A percentile compares a stretch with the other conserved stretches of the same genome.
These are phyloP conservation scores for Elsinoe fawcettii DNA, from an alignment of 2,329 filamentous ascomycete species.

Conservation along the genomic window DNA sequence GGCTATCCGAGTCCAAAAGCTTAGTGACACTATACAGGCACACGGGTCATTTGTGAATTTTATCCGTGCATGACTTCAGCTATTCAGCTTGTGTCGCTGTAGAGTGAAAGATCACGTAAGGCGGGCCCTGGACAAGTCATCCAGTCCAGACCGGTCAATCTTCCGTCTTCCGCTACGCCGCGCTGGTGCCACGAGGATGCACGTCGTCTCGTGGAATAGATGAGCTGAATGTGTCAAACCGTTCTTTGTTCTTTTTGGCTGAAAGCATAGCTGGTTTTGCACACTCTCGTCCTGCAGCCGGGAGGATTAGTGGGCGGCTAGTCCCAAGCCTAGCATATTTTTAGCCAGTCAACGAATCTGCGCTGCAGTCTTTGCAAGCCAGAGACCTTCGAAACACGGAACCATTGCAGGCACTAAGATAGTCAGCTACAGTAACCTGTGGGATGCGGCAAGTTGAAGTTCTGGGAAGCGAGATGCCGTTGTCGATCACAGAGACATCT, in stretches of 20 bases:
- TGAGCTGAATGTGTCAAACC: background rate
- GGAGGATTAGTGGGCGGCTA: background rate
- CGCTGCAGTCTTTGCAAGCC: background rate
- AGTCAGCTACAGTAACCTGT: background rate
- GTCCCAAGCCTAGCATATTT: background rate
- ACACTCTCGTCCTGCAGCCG: background rate
- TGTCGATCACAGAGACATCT: background rate
- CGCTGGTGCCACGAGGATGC: background rate
- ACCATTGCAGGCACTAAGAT: background rate
- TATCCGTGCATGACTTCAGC: background rate
- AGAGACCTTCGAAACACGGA: background rate
- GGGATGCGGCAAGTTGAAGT: background rate
- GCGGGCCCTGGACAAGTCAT: background rate
- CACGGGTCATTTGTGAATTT: background rate
- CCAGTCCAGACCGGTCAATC: background rate
- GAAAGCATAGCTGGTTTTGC: background rate
- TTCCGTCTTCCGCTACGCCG: background rate
- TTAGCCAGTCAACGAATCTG: background rate
- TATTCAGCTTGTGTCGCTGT: background rate
- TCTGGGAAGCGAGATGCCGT: background rate
- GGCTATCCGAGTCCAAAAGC: background rate
- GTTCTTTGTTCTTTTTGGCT: background rate
- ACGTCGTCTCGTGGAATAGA: background rate
- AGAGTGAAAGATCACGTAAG: background rate
- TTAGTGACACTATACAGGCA: background rate